Percentiles rank a stretch among this genome's conserved stretches.
These are phyloP conservation scores for Suillus paluster DNA, from an alignment of 768 basidiomycete species.

Conservation along the genomic window DNA sequence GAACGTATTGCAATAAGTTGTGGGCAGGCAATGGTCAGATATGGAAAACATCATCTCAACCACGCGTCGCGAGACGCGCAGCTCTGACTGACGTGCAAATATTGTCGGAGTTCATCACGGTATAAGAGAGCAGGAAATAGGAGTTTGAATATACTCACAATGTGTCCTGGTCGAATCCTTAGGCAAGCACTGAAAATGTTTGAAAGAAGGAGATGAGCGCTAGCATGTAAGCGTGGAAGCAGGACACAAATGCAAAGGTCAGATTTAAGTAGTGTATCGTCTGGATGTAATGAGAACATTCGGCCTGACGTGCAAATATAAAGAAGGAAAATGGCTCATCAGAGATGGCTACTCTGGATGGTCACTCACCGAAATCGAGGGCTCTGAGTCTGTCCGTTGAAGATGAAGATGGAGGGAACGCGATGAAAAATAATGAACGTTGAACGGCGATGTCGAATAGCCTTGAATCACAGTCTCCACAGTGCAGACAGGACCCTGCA, in stretches of 20 bases:
- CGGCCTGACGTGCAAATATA: slow-evolving; percentile 54
- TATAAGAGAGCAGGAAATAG: neutral
- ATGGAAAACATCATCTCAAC: slow-evolving; percentile 48
- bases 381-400: neutral
- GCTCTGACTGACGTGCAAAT: slow-evolving; percentile 72
- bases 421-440: neutral
- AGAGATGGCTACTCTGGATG: neutral
- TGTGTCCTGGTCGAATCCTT: neutral
- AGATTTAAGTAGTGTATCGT: slow-evolving; percentile 13
- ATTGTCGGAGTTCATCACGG: slow-evolving; percentile 49
- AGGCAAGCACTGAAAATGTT: neutral
- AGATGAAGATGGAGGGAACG: neutral
- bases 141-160: slow-evolving; percentile 5
- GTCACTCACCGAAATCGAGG: slow-evolving; percentile 2
- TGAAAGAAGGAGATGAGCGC: slow-evolving; percentile 3
- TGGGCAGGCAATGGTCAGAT: too few species aligned
- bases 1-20: neutral
- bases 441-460: neutral
- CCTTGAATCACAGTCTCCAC: neutral
- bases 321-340: slow-evolving; percentile 8
- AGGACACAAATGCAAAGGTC: slow-evolving; percentile 9
- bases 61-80: slow-evolving; percentile 27
- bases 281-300: slow-evolving; percentile 24
- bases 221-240: neutral
- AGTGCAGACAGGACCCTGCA: neutral